A percentile compares a stretch with the other conserved stretches of the same genome.
Evolutionary conservation across 345 rosid species (phyloP).

Genomic region (Sisymbrium altissimum): DNA sequence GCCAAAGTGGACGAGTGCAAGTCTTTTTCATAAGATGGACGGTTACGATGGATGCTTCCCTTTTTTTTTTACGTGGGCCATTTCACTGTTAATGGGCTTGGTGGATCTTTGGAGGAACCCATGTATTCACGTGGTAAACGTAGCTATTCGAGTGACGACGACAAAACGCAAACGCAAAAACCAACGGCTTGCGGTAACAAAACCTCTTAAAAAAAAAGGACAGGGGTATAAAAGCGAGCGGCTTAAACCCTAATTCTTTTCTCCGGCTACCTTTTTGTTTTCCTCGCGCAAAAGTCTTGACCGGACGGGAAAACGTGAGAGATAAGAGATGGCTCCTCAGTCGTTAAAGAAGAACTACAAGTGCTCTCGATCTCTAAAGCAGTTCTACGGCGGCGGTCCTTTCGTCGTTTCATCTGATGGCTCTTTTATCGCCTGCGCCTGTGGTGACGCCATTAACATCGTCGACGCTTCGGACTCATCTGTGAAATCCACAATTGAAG

Average conservation of each 20-base stretch:
- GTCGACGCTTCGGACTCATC: conserved; percentile 59
- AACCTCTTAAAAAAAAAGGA: neutral
- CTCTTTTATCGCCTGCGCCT: conserved; percentile 72
- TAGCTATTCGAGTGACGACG: neutral
- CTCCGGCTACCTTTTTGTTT: neutral
- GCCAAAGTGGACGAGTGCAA: neutral
- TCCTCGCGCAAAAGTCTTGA: conserved; percentile 11
- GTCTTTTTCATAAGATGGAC: conserved; percentile 10
- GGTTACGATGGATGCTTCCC: neutral
- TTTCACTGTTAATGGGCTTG: conserved; percentile 11
- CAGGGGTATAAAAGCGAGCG: neutral
- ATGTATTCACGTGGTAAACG: conserved; percentile 17
- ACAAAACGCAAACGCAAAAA: neutral
- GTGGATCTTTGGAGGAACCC: neutral
- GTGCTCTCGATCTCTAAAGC: conserved; percentile 63
- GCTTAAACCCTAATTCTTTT: conserved; percentile 33
- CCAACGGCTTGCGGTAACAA: neutral
- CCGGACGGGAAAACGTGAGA: neutral
- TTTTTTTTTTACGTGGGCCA: conserved; percentile 1
- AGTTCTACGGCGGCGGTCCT: conserved; percentile 92
- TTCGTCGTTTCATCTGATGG: conserved; percentile 73
- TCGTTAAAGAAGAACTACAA: conserved; percentile 66
- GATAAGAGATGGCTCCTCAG: conserved; percentile 40
- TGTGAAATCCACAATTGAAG: conserved; percentile 62
- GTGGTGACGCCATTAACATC: conserved; percentile 74